Percentiles rank a stretch among this genome's conserved stretches.
These are phyloP conservation scores for Trichoderma sp. DNA, from an alignment of 2,329 filamentous ascomycete genomes.

Conservation along the genomic window DNA sequence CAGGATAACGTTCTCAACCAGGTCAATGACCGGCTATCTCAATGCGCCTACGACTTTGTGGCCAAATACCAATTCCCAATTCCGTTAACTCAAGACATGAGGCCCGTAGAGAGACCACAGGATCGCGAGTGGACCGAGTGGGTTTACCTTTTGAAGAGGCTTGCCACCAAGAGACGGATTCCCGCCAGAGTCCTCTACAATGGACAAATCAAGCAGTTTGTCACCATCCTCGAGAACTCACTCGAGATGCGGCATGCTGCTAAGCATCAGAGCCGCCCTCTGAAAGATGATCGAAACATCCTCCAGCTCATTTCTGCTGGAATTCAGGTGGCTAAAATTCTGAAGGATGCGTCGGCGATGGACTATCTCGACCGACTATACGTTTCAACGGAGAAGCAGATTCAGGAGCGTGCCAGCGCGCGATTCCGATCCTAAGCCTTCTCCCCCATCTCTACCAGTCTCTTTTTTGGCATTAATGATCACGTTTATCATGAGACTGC, in stretches of 20 bases:
- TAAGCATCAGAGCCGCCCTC: constrained; percentile 75
- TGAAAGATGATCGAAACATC: constrained; percentile 87
- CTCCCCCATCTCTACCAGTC: constrained; percentile 7
- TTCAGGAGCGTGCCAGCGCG: constrained; percentile 59
- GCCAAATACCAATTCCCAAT: constrained; percentile 90
- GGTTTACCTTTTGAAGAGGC: constrained; percentile 81
- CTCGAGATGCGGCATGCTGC: constrained; percentile 84
- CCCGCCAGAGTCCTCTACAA: constrained; percentile 82
- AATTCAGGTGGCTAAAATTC: constrained; percentile 81
- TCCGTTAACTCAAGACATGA: constrained; percentile 77
- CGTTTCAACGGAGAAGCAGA: constrained; percentile 75
- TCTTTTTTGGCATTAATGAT: constrained; percentile 20
- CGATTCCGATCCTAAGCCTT: constrained; percentile 33
- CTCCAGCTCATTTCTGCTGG: constrained; percentile 83
- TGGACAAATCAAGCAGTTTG: constrained; percentile 87
- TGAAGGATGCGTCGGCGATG: constrained; percentile 82
- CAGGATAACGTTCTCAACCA: constrained; percentile 77
- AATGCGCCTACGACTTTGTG: constrained; percentile 86
- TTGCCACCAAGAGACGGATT: constrained; percentile 82
- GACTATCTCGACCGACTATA: constrained; percentile 78
- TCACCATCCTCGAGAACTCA: constrained; percentile 84
- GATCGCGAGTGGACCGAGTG: constrained; percentile 90
- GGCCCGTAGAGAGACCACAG: constrained; percentile 68
- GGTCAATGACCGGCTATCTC: constrained; percentile 81
- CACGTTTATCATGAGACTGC: constrained; percentile 25